Base-by-base conservation (phyloP, 768 basidiomycete genomes). In the Cantharellus anzutake region DNA sequence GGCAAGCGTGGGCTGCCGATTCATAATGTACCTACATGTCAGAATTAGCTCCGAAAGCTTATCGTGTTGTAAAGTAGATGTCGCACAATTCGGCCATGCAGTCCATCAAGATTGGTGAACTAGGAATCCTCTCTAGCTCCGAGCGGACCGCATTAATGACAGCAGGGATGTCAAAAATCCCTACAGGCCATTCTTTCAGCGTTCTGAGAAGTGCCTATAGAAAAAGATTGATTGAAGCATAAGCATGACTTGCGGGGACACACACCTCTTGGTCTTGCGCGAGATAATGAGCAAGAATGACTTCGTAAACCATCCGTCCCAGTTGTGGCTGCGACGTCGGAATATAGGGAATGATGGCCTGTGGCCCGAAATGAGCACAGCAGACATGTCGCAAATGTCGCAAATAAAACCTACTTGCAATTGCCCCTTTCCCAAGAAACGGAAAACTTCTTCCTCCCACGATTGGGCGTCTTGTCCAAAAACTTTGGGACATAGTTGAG, bases 401-500 rank as follows among this genome's bases (percentile, higher is more conserved):
- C 1, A 2, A 29, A 53, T 14, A 34, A 2, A 29, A 69, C 78
- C 34, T 61, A 88, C 91, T 70, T 86, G 81, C 14, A 97, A 72
- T 60, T 90, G 82, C 35, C 79, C 76, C 65, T 83, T 79, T 68
- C 90, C 81, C 1, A 85, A 86, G 67, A 94, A 98, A 11, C 79
- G 73, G 66, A 96, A 94, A 66, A 97, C 86, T 87, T 87, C 96
- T 65, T 85, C 80, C 67, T 97, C 93, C 96, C 96, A 99, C n/a
- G 79, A 76, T 66, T 81, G 83, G 5, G 76, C 70, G 65, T 94
- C 80, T 51, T 80, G 80, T 2, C 79, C 83, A 64, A 94, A 86
- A 4, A 97, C 89, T 68, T 86, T 91, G 0, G 89, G 83, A 64
- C 82, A 83, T 35, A 96, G 71, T 4, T 75, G 71, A 0, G 94